Conservation (phyloP, 257 asterid species). For the Przewalskia tangutica region DNA sequence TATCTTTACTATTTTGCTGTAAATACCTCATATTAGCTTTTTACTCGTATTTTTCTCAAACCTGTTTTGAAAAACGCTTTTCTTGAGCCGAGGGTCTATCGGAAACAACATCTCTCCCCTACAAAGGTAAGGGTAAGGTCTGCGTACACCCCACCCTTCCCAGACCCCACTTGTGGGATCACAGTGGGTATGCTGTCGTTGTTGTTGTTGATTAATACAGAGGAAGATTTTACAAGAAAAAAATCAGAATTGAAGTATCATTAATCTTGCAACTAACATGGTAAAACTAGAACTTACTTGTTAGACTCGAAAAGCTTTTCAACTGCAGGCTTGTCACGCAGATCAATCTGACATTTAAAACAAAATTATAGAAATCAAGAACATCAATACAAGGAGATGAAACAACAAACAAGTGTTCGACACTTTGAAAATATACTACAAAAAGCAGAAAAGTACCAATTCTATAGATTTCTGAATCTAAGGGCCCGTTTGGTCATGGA, state of each 20-base stretch:
- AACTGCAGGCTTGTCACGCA: conserved; percentile 79
- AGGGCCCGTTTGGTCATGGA: no score
- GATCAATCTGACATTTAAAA: conserved; percentile 56
- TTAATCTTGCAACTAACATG: not conserved
- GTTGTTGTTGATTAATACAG: not conserved
- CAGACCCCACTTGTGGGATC: no score
- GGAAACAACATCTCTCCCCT: no score
- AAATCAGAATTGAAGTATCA: not conserved
- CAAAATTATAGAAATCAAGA: conserved; percentile 8
- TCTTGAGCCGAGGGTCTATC: no score
- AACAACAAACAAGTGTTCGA: not conserved
- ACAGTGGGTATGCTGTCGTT: no score
- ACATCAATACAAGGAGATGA: not conserved
- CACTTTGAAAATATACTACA: not conserved
- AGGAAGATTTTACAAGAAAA: not conserved
- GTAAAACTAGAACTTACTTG: conserved; percentile 48
- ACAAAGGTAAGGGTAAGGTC: no score
- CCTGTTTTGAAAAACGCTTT: no score
- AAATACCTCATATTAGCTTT: no score
- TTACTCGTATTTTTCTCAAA: no score
- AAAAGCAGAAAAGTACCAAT: not conserved
- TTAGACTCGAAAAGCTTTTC: conserved; percentile 68
- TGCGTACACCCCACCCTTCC: no score
- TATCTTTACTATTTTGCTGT: no score
- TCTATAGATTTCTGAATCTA: not conserved